Evolutionary conservation across 2,329 filamentous ascomycete species (phyloP).

Genomic region (Pseudopyricularia javanii): DNA sequence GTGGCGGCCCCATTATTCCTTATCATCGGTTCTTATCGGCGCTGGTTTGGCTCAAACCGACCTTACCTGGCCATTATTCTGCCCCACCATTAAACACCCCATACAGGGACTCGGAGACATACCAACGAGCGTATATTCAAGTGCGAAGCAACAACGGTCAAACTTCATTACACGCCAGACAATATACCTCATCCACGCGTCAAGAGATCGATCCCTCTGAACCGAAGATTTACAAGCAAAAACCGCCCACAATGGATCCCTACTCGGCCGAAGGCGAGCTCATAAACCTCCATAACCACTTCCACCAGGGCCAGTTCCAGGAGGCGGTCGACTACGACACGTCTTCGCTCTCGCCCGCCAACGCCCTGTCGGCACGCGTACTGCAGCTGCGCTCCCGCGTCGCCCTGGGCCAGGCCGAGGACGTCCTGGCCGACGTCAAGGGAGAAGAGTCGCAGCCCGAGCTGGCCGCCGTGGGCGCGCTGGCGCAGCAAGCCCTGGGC

Average conservation of each 20-base stretch:
- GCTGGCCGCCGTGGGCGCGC: constrained; percentile 61
- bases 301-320: constrained; percentile 74
- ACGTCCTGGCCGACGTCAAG: constrained; percentile 58
- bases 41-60: background rate
- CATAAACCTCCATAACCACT: constrained; percentile 59
- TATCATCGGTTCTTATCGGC: background rate
- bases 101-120: background rate
- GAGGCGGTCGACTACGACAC: constrained; percentile 78
- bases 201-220: background rate
- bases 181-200: background rate
- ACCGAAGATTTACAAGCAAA: too few relatives aligned
- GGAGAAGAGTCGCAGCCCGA: constrained; percentile 51
- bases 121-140: background rate
- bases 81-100: background rate
- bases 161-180: background rate
- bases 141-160: background rate
- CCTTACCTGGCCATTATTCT: background rate
- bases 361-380: constrained; percentile 63
- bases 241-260: constrained; percentile 45
- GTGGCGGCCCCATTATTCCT: background rate
- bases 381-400: constrained; percentile 74
- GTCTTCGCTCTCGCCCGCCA: constrained; percentile 64
- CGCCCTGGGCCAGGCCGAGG: constrained; percentile 64
- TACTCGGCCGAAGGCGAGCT: constrained; percentile 61
- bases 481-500: constrained; percentile 56